Base-by-base conservation (phyloP, 73 alveolate species). In the Effrenium voratum region DNA sequence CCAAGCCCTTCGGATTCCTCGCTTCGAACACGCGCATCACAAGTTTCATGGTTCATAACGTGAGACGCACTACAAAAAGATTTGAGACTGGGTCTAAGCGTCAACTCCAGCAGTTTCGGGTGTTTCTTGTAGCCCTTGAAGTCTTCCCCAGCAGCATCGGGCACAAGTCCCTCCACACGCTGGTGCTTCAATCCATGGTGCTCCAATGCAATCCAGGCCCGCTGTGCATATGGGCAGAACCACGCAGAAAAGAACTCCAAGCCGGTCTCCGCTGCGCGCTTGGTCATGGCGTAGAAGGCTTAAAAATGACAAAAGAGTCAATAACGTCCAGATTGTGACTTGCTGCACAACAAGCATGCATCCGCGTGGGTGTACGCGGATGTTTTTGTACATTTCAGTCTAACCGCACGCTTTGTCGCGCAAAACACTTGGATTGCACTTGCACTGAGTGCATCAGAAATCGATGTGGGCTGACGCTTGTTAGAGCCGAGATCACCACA, bases 161-260 rank as follows among this genome's bases (percentile, higher is more conserved):
- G 94, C 6, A 85, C 44, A 32, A 85, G 50, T 19, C 94, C 94
- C 45, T 85, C 94, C 38, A 85, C 81, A 19, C 55, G 50, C 80
- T 47, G 32, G 66, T 85, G 55, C 94, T 85, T 85, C 82, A 85
- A 47, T 57, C 94, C 94, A 22, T 85, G 94, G 44, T 85, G 94
- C 82, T 85, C 94, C 57, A 85, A 81, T 3, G 94, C 94, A 85
- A 85, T 85, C 94, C 94, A 85, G 5, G 94, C 94, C n/a, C 94
- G 82, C 45, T 85, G 94, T 0, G 94, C 94, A 43, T 85, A 85
- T 2, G 94, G 94, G 60, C 94, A 85, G 55, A 85, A 85, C 94
- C 94, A 85, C 52, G 94, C 94, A 22, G 94, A 85, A 81, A 85
- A 85, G 38, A 85, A 85, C 45, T 85, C 94, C 60, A 85, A 34